Conservation (phyloP, 2,329 filamentous ascomycete genomes). For the Waltergamsia citrina region DNA sequence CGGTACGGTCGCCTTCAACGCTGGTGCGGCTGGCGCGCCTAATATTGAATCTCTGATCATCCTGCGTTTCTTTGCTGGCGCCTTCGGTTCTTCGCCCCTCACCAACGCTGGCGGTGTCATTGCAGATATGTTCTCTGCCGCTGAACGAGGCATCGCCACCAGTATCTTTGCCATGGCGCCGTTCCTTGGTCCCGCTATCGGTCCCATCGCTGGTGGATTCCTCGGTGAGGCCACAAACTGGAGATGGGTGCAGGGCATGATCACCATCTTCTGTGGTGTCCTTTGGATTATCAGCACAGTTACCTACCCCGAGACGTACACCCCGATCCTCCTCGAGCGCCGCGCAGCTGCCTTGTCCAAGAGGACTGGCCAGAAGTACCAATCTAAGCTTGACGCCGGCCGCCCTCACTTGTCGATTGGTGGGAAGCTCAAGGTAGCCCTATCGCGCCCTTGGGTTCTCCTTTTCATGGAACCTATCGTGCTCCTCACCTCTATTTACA, state of each 20-base stretch:
- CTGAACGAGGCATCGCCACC: constrained; percentile 46
- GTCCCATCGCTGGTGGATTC: constrained; percentile 56
- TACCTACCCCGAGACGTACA: constrained; percentile 50
- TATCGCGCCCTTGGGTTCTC: constrained; percentile 55
- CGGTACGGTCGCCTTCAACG: constrained; percentile 51
- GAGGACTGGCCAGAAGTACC: constrained; percentile 45
- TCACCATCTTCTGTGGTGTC: constrained; percentile 49
- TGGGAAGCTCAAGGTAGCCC: constrained; percentile 42
- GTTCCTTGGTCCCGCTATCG: constrained; percentile 50
- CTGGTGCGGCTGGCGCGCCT: constrained; percentile 44
- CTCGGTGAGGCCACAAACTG: constrained; percentile 49
- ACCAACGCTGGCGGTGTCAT: constrained; percentile 55
- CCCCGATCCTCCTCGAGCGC: constrained; percentile 43
- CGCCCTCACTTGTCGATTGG: constrained; percentile 28
- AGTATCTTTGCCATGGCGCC: constrained; percentile 53
- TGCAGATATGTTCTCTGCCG: constrained; percentile 50
- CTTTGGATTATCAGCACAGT: constrained; percentile 45
- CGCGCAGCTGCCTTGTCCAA: constrained; percentile 40
- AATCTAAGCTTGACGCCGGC: constrained; percentile 34
- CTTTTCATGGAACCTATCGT: constrained; percentile 61
- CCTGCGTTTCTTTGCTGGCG: constrained; percentile 59
- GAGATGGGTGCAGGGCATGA: constrained; percentile 56
- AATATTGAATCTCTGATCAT: constrained; percentile 52
- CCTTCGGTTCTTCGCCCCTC: constrained; percentile 52
- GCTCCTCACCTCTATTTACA: constrained; percentile 52